Conservation (phyloP, 2,329 filamentous ascomycete species). For the Emergomyces africanus region DNA sequence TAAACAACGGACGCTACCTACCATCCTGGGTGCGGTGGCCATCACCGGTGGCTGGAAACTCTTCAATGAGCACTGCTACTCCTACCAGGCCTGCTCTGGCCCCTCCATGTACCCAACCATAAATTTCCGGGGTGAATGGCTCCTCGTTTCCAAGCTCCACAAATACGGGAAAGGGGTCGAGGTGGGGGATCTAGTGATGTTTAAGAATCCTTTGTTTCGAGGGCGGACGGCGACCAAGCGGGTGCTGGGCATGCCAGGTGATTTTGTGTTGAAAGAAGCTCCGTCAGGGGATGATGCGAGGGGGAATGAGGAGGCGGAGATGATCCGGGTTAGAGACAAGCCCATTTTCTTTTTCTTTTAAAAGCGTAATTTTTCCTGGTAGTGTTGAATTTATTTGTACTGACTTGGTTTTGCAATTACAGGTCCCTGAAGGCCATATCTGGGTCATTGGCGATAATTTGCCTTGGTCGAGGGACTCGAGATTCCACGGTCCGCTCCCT, state of each 20-base stretch:
- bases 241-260: conserved; percentile 57
- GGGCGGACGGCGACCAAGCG: conserved; percentile 60
- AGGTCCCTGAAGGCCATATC: conserved; percentile 86
- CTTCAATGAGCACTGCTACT: conserved; percentile 47
- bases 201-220: conserved; percentile 57
- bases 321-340: conserved; percentile 37
- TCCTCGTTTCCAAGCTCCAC: conserved; percentile 56
- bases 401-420: conserved; percentile 7
- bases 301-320: conserved; percentile 17
- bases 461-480: conserved; percentile 70
- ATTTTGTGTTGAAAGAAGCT: conserved; percentile 38
- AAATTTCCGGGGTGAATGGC: conserved; percentile 50
- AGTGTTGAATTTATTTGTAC: background rate
- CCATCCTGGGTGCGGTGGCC: conserved; percentile 20
- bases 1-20: conserved; percentile 12
- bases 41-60: conserved; percentile 25
- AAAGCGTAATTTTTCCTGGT: background rate
- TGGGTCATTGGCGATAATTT: conserved; percentile 87
- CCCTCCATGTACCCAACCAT: conserved; percentile 88
- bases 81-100: conserved; percentile 49
- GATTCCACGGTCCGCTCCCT: conserved; percentile 70
- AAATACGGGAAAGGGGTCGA: conserved; percentile 52
- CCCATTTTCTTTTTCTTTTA: background rate
- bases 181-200: conserved; percentile 78
- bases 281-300: conserved; percentile 21